Base-by-base conservation (phyloP, 768 basidiomycete genomes). In the Tylopilus felleus region DNA sequence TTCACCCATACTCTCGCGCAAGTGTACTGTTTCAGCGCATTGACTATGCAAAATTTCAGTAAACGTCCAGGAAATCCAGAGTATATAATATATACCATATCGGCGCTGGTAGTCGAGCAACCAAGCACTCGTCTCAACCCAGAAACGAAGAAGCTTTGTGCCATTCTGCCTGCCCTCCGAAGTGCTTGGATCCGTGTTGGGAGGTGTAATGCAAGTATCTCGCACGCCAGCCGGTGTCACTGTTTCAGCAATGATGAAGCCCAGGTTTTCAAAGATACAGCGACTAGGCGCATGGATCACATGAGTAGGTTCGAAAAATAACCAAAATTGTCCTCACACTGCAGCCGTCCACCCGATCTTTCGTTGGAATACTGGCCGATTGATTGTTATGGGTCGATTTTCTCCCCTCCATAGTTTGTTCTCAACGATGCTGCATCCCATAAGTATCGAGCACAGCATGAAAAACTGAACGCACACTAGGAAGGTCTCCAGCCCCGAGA, bases 41-140 rank as follows among this genome's bases (percentile, higher is more conserved):
- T 62, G 28, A 70, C 84, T 86, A 56, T 29, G 49, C 9, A n/a
- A 39, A 29, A 16, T 33, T 45, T 59, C n/a, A 64, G 53, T 23
- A 14, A 56, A 44, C 46, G 33, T 14, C 46, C 46, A 62, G 46
- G 39, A 50, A 56, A 28, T 43, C 48, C 33, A 14, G 49, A 40
- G 47, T 46, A 49, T 16, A 52, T 73, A 47, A 49, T 16, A 52
- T 73, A 23, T 66, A 83, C 81, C 66, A 58, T 81, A 59, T 25
- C 72, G 65, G 33, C 76, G 77, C 49, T 74, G 77, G 58, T 78
- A 89, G 49, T 88, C 80, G 5, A 75, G 71, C 19, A 85, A 60
- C 83, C 84, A 93, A 4, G 88, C 80, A 38, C 79, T 72, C 8
- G 86, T 70, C 65, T 93, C 91, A 17, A 90, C 77, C 91, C 91